Evolutionary conservation across 2,329 filamentous ascomycete species (phyloP), one percentile per base, ranked within the genome.

Genomic region (Colletotrichum karsti): DNA sequence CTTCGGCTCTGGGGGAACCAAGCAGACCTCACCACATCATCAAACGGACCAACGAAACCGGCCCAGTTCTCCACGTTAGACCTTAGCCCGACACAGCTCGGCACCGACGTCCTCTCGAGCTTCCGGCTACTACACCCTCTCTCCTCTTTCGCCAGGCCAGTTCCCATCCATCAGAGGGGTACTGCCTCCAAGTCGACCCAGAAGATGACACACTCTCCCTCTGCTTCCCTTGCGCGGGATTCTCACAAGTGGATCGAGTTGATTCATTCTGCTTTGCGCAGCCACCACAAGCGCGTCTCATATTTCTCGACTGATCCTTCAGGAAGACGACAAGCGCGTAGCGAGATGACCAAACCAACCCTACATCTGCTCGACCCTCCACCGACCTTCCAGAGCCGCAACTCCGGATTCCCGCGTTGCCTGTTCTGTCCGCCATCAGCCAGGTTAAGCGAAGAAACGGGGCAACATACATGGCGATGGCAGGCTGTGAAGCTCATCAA

Each of bases 261-360:
- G 53, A 37, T 68, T 54, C 37, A 58, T 69, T 62, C 26, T 61
- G 62, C 46, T 28, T 35, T 67, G 61, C 66, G 63, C 66, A 69
- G 66, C 66, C 66, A 67, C 66, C 66, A 62, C 66, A 67, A 69
- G 62, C 62, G 66, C 66, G 48, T 66, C 63, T 67, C 65, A 59
- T 54, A 50, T 15, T 41, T 22, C 13, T 61, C 48, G 22, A 35
- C 24, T 28, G 37, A 69, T 69, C 66, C 66, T 69, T 59, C 51
- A 66, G 63, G 66, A 69, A 56, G 59, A 54, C 54, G 46, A 68
- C 65, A 68, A 54, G 61, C 65, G 65, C 65, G 35, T 65, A 65
- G 65, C 65, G 65, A 68, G 61, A 68, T 68, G 65, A 68, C 41
- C 22, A 48, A 24, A 37, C 54, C 65, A 68, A 65, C 39, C 54